Evolutionary conservation across 192 early-diverging fungal genomes (phyloP), one percentile per base, ranked within the genome.

Genomic region (Paraglomus brasilianum): DNA sequence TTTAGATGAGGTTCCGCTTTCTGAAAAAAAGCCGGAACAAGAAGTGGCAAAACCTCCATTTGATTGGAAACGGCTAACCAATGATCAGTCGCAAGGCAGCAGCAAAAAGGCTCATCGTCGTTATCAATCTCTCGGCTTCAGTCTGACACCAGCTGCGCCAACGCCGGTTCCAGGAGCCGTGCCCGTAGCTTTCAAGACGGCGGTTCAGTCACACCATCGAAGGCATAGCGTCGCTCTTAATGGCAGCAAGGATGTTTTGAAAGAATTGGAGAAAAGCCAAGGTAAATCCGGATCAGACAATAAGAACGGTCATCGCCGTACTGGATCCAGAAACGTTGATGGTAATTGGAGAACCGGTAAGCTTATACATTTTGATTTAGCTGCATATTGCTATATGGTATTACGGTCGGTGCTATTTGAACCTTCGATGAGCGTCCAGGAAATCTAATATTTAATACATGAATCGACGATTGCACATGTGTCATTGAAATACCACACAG

Each of bases 301-400:
- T 51, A 38, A 21, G 53, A 61, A 65, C 60, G 50, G 57, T n/a
- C 71, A 73, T 55, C 61, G 69, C 48, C 72, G 77, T 41, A 62
- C 70, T 21, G 74, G 74, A 19, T 80, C 76, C 14, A 71, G 79
- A 43, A 80, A 80, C 36, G 77, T 75, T 61, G 76, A 78, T 7
- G 41, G 56, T 13, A 77, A 80, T 14, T 80, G 76, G 79, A 50
- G 79, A 58, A 45, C 75, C 43, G 57, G 72, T 74, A 57, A 51
- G 59, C 40, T 5, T 43, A 51, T 51, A 30, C n/a, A n/a, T n/a
- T n/a, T n/a, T n/a, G n/a, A n/a, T n/a, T n/a, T n/a, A n/a, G n/a
- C n/a, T n/a, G n/a, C n/a, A n/a, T n/a, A n/a, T n/a, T n/a, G n/a
- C n/a, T n/a, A n/a, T n/a, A n/a, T n/a, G n/a, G n/a, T n/a, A n/a